A percentile compares a stretch with the other conserved stretches of the same genome.
Conservation (phyloP, 306 rosid species). For the Chamaecrista fasciculata region DNA sequence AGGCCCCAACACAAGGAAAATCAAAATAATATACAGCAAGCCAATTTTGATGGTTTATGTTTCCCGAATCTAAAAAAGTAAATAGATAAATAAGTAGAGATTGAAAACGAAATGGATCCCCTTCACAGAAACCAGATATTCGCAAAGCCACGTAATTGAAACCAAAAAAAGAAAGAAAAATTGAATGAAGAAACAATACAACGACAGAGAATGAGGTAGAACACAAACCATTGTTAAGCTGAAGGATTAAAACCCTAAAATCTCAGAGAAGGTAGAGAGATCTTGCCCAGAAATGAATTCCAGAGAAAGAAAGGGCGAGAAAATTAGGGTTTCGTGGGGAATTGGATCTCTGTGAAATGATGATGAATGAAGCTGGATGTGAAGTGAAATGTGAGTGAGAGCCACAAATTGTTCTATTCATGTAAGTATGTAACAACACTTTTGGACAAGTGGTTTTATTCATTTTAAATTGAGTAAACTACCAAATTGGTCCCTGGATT, state of each 20-base stretch:
- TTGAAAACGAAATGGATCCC: not conserved
- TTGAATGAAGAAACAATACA: not conserved
- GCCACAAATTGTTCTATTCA: too few species aligned
- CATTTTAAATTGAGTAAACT: too few species aligned
- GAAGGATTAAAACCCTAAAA: not conserved
- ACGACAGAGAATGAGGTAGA: not conserved
- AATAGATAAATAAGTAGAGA: not conserved
- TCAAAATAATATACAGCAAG: not conserved
- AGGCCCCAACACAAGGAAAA: not conserved
- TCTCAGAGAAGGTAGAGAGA: not conserved
- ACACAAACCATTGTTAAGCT: conserved; percentile 29
- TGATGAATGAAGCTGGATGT: too few species aligned
- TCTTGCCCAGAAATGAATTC: not conserved
- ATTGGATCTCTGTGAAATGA: too few species aligned
- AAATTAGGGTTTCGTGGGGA: conserved; percentile 27
- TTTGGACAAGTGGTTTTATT: too few species aligned
- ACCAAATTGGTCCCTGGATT: too few species aligned
- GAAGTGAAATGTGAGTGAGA: too few species aligned
- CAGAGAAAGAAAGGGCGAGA: not conserved
- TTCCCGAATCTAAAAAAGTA: not conserved
- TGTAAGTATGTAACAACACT: too few species aligned
- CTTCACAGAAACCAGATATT: too few species aligned
- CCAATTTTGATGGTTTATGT: not conserved
- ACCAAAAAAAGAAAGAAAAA: not conserved
- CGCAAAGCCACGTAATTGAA: too few species aligned